These are phyloP conservation scores for Babesia ovata DNA, from an alignment of 169 alveolate genomes.

Conservation along the genomic window DNA sequence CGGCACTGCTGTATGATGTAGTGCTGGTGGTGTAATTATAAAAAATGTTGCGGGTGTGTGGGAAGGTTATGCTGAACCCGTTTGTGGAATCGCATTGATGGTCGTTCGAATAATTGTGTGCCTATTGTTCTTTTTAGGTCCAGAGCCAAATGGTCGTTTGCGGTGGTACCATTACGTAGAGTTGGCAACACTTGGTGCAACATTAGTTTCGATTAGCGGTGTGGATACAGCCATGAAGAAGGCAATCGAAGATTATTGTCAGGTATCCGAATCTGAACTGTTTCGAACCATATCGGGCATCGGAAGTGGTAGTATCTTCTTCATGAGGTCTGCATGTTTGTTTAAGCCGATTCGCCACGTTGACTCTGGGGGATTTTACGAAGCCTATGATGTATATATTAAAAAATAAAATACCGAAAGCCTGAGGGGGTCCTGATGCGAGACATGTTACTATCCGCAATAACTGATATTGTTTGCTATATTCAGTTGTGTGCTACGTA, in stretches of 20 bases:
- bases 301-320: not conserved
- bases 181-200: conserved; percentile 2
- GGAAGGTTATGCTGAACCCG: conserved; percentile 5
- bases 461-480: not conserved
- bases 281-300: conserved; percentile 6
- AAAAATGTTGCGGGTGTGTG: conserved; percentile 76
- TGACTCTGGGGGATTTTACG: not conserved
- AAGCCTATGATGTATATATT: not conserved
- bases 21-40: conserved; percentile 84
- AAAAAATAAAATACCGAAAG: conserved; percentile 3
- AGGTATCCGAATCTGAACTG: not conserved
- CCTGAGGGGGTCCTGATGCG: conserved; percentile 2
- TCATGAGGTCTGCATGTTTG: not conserved
- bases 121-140: conserved; percentile 15
- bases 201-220: conserved; percentile 7
- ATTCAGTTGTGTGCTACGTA: conserved; percentile 8
- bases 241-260: not conserved
- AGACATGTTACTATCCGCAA: not conserved
- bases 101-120: not conserved
- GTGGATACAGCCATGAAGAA: conserved; percentile 2
- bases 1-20: conserved; percentile 88
- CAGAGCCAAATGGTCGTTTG: not conserved
- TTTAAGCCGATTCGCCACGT: not conserved
- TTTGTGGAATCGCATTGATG: not conserved
- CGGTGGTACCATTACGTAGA: conserved; percentile 15